These are phyloP conservation scores for Starmerella riodocensis DNA, from an alignment of 805 yeast species.

Conservation along the genomic window DNA sequence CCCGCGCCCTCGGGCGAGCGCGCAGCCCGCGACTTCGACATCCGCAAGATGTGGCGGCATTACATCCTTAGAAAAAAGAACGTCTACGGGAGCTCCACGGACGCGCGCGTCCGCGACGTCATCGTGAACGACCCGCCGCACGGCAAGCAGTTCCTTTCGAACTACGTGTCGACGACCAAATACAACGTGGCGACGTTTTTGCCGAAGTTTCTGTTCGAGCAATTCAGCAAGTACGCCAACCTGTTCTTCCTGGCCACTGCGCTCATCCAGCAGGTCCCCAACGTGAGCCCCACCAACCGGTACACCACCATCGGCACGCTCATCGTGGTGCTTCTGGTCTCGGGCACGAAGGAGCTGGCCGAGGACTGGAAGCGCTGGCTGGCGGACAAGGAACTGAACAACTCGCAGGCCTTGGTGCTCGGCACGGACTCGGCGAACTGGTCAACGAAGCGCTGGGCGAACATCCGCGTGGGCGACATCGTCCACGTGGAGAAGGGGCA, in stretches of 20 bases:
- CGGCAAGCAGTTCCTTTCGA: conserved; percentile 40
- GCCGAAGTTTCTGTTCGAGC: conserved; percentile 91
- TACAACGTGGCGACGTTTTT: conserved; percentile 85
- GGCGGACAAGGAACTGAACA: conserved; percentile 82
- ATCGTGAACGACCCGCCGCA: conserved; percentile 55
- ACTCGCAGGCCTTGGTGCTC: conserved; percentile 58
- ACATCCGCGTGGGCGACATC: conserved; percentile 82
- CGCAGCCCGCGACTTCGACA: conserved; percentile 26
- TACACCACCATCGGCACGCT: conserved; percentile 91
- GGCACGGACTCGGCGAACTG: conserved; percentile 47
- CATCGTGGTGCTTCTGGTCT: conserved; percentile 68
- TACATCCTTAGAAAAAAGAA: conserved; percentile 21
- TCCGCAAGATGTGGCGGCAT: conserved; percentile 25
- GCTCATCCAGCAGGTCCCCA: conserved; percentile 89
- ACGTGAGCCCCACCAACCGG: conserved; percentile 90
- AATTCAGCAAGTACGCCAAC: conserved; percentile 93
- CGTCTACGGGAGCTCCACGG: neutral
- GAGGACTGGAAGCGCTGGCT: conserved; percentile 81
- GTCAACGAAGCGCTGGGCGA: conserved; percentile 62
- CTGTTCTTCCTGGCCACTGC: conserved; percentile 87
- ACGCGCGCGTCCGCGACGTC: conserved; percentile 49
- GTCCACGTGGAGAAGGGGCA: conserved; percentile 75
- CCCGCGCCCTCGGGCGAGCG: neutral
- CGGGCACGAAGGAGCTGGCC: conserved; percentile 79
- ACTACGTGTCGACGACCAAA: conserved; percentile 88